These are phyloP conservation scores for Paradendryphiella salina DNA, from an alignment of 2,329 filamentous ascomycete genomes.

Conservation along the genomic window DNA sequence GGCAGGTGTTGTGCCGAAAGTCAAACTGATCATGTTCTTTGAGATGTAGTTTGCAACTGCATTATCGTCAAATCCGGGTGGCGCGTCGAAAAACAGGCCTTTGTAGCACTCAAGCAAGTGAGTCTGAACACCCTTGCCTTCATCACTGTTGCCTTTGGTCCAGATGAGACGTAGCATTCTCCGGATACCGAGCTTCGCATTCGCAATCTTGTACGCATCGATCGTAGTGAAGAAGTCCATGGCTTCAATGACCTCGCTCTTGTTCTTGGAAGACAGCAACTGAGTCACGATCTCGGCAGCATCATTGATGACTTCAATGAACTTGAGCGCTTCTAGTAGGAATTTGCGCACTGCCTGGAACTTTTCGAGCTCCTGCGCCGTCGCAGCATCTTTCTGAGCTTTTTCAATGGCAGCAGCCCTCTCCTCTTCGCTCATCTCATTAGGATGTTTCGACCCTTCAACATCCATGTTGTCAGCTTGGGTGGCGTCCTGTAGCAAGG, in stretches of 20 bases:
- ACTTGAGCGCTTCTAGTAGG: constrained; percentile 89
- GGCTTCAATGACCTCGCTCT: constrained; percentile 97
- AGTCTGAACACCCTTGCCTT: constrained; percentile 95
- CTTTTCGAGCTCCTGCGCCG: constrained; percentile 83
- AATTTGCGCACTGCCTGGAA: constrained; percentile 86
- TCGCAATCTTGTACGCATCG: constrained; percentile 94
- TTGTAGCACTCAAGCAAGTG: constrained; percentile 98
- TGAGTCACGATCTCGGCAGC: constrained; percentile 82
- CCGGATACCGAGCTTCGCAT: constrained; percentile 87
- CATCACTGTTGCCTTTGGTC: constrained; percentile 99
- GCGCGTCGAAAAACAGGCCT: constrained; percentile 92
- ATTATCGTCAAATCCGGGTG: constrained; percentile 82
- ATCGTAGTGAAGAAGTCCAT: constrained; percentile 98
- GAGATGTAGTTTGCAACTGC: constrained; percentile 95
- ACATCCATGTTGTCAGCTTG: constrained; percentile 62
- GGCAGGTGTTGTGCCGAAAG: constrained; percentile 90
- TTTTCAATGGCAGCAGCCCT: constrained; percentile 74
- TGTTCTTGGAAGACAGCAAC: constrained; percentile 90
- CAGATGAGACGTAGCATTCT: constrained; percentile 97
- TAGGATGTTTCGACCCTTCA: constrained; percentile 52
- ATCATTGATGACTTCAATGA: constrained; percentile 87
- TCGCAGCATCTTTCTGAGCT: constrained; percentile 83
- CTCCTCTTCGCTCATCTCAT: constrained; percentile 79
- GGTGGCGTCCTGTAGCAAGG: constrained; percentile 85
- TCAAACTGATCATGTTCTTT: constrained; percentile 98